Base-by-base conservation (phyloP, 1,139 yeast species). In the Yamadazyma friedrichii region DNA sequence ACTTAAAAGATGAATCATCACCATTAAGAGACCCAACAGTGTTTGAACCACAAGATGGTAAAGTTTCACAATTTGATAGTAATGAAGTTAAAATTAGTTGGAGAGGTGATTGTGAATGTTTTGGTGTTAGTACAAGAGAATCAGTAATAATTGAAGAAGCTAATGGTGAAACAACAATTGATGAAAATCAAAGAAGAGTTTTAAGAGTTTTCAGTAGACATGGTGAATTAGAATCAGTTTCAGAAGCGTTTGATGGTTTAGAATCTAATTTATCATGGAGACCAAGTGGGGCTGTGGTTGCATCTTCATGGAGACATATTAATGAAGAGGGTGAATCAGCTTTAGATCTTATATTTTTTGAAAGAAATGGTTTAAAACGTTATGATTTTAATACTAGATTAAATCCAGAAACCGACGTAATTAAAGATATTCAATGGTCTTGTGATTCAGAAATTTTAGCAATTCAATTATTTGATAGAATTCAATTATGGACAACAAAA, bases 41-140 rank as follows among this genome's bases (percentile, higher is more conserved):
- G 61, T 78, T 81, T 33, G 78, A 76, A 51, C 77, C 82, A 5
- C 95, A 91, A 57, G 63, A 69, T 26, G 98, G 98, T 35, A 67
- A 70, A 1, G 53, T 74, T 4, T 82, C 91, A 1, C 51, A 58
- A 0, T 76, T 76, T 56, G 91, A 84, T 55, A 58, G 64, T 15
- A 59, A 59, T 15, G 47, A 61, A 3, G 69, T 65, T 5, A 64
- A 67, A 40, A 76, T 93, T 5, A 78, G 95, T 32, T 94, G 99
- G 99, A 78, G 98, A 57, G 97, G 97, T 9, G 98, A 94, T 59
- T 86, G 96, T 51, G 94, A 86, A 50, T 89, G 66, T 57, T 84
- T 94, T 51, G 79, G 87, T 2, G 71, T 93, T 3, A 74, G 83
- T 16, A 71, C 85, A 0, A 64, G 82, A 33, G 95, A 87, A 52